Evolutionary conservation across 2,329 filamentous ascomycete species (phyloP).

Genomic region (Chaetomium olivaceum): DNA sequence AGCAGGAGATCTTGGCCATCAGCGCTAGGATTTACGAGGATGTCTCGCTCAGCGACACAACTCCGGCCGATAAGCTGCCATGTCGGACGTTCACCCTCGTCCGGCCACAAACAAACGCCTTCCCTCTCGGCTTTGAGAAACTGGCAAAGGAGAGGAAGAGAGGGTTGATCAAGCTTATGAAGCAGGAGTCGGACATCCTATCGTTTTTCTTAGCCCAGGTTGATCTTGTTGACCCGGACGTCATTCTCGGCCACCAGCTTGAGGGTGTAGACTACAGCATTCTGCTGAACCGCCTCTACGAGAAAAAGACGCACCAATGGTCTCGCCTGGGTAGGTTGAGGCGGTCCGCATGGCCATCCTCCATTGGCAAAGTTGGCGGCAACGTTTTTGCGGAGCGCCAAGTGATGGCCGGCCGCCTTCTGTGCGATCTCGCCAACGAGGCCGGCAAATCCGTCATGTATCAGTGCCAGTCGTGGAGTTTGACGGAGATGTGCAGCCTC

Average conservation of each 20-base stretch:
- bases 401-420: constrained; percentile 80
- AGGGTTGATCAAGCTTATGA: constrained; percentile 77
- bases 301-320: constrained; percentile 92
- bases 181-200: constrained; percentile 80
- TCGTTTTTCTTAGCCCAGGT: constrained; percentile 88
- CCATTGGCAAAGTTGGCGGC: constrained; percentile 80
- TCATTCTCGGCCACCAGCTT: constrained; percentile 90
- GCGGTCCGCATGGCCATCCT: constrained; percentile 81
- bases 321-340: constrained; percentile 87
- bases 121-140: constrained; percentile 83
- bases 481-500: constrained; percentile 95
- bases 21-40: constrained; percentile 93
- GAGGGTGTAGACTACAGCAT: constrained; percentile 97
- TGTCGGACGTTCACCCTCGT: constrained; percentile 91
- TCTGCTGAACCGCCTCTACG: constrained; percentile 79
- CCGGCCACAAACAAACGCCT: constrained; percentile 72
- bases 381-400: constrained; percentile 94
- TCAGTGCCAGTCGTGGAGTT: constrained; percentile 96
- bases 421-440: constrained; percentile 94
- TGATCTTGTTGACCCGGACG: constrained; percentile 86
- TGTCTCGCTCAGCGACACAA: constrained; percentile 82
- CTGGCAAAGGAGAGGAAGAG: constrained; percentile 70
- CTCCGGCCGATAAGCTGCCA: constrained; percentile 81
- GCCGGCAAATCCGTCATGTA: constrained; percentile 96
- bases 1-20: constrained; percentile 90